Evolutionary conservation across 78 protist species (phyloP).

Genomic region (Guillardia theta): DNA sequence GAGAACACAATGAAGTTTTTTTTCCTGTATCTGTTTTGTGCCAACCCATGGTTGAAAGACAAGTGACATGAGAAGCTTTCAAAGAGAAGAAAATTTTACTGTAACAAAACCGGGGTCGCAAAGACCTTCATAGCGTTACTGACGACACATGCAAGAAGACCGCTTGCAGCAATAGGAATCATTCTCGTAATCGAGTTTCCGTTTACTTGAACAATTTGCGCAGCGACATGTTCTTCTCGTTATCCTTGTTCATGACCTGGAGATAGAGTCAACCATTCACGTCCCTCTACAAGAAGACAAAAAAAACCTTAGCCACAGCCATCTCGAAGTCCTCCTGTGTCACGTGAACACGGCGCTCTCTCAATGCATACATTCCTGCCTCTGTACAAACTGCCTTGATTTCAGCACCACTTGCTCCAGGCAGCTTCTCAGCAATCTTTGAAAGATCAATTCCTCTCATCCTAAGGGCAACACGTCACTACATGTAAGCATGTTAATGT

Average conservation of each 20-base stretch:
- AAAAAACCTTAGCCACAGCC: conserved; percentile 94
- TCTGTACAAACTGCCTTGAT: conserved; percentile 95
- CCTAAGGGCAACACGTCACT: not conserved
- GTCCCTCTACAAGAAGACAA: not conserved
- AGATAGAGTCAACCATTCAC: not conserved
- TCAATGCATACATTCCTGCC: conserved; percentile 99
- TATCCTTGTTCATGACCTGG: conserved; percentile 87
- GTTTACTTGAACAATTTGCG: conserved; percentile 90
- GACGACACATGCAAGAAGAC: too few species aligned
- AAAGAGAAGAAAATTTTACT: too few species aligned
- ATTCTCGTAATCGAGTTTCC: too few species aligned
- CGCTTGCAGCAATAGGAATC: too few species aligned
- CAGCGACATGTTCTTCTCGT: conserved; percentile 89
- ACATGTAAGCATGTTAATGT: too few species aligned
- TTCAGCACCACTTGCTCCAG: conserved; percentile 98
- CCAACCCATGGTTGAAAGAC: too few species aligned
- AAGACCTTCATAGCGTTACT: too few species aligned
- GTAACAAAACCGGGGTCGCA: too few species aligned
- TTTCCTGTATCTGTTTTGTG: too few species aligned
- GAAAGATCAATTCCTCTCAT: conserved; percentile 94
- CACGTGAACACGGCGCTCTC: conserved; percentile 83
- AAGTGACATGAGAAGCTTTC: too few species aligned
- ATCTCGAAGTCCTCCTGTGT: conserved; percentile 98
- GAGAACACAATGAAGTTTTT: too few species aligned
- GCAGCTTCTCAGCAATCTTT: conserved; percentile 70